These are phyloP conservation scores for Triticum aestivum DNA, from an alignment of 176 grass and related monocot genomes.

Conservation along the genomic window IWGSC_CS_RefSeq_v2.1 NC_057805.1:394910153-394910652, in stretches of 20 bases:
- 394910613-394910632: conserved; percentile 30
- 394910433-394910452: background rate
- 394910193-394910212: conserved; percentile 40
- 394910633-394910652: conserved; percentile 8
- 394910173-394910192: background rate
- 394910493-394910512: too few relatives aligned
- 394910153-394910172: conserved; percentile 5
- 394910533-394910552: too few relatives aligned
- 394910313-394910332: conserved; percentile 31
- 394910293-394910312: conserved; percentile 38
- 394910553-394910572: background rate
- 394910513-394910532: too few relatives aligned
- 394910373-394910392: background rate
- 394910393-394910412: background rate
- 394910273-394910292: conserved; percentile 32
- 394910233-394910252: conserved; percentile 43
- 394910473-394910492: background rate
- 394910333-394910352: conserved; percentile 31
- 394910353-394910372: conserved; percentile 15
- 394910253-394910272: conserved; percentile 34
- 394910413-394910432: background rate
- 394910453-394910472: background rate
- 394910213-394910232: background rate
- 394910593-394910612: conserved; percentile 24
- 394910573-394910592: background rate